These are phyloP conservation scores for Daldinia decipiens DNA, from an alignment of 495 filamentous ascomycete genomes.

Conservation along the genomic window DNA sequence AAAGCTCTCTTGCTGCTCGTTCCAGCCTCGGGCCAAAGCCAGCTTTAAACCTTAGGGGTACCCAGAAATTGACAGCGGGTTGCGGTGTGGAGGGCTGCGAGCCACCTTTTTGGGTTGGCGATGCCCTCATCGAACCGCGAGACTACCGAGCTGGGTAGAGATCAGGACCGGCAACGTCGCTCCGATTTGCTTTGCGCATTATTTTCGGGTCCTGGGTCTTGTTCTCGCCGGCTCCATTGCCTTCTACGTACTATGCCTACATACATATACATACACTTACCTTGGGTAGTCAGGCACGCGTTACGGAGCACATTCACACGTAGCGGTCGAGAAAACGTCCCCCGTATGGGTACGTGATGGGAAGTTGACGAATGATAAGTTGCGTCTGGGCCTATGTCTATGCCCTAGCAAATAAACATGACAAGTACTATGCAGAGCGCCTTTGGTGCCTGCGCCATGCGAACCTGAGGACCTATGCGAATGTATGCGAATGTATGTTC, in stretches of 20 bases:
- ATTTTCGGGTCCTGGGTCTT: constrained; percentile 7
- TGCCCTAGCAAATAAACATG: constrained; percentile 19
- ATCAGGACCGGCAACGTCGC: constrained; percentile 27
- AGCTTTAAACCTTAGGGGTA: background rate
- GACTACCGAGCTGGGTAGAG: constrained; percentile 37
- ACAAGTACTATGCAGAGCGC: constrained; percentile 32
- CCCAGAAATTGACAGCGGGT: constrained; percentile 29
- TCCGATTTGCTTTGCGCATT: constrained; percentile 35
- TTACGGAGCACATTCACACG: constrained; percentile 27
- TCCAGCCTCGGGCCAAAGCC: constrained; percentile 20
- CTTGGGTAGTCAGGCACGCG: constrained; percentile 23
- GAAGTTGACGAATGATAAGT: constrained; percentile 23
- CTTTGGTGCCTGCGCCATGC: constrained; percentile 45
- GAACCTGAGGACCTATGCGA: constrained; percentile 32
- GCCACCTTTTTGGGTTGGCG: constrained; percentile 43
- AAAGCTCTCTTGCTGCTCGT: constrained; percentile 6
- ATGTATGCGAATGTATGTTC: background rate
- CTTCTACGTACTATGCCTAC: background rate
- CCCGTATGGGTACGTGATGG: constrained; percentile 17
- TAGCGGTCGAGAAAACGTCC: constrained; percentile 32
- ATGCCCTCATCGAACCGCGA: constrained; percentile 41
- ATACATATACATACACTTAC: too few species aligned
- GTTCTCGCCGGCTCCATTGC: constrained; percentile 9
- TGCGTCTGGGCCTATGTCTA: background rate
- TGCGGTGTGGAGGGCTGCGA: constrained; percentile 41